phyloP scores from a whole-genome alignment of 2,329 filamentous ascomycete genomes.

The Aspergillus caelatus region DNA sequence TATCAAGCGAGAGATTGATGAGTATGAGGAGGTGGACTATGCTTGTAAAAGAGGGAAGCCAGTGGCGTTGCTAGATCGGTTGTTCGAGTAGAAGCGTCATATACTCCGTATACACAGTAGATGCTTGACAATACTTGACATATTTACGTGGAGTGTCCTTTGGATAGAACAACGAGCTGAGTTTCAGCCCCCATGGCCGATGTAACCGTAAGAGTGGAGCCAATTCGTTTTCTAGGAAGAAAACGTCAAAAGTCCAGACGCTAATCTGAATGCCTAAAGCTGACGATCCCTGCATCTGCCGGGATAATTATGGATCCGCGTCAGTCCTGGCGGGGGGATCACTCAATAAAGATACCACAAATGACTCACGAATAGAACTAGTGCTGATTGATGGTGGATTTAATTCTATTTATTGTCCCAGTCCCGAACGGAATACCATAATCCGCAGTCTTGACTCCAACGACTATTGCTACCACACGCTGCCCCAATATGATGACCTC shows the following conservation, averaged over 20 bases:
- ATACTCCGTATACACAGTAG: not conserved
- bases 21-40: slow-evolving; percentile 22
- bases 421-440: too few species aligned
- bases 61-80: not conserved
- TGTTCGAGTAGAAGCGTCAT: not conserved
- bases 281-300: not conserved
- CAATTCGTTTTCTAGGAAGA: not conserved
- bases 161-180: not conserved
- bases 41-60: not conserved
- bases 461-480: not conserved
- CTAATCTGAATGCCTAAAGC: not conserved
- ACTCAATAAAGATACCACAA: not conserved
- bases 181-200: not conserved
- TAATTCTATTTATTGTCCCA: not conserved
- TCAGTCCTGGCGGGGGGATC: not conserved
- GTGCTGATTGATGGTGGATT: not conserved
- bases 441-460: not conserved
- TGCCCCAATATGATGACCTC: not conserved
- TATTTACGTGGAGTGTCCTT: not conserved
- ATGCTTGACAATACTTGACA: not conserved
- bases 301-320: not conserved
- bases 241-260: not conserved
- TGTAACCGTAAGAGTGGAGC: not conserved
- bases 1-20: slow-evolving; percentile 30
- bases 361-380: not conserved